Percentiles rank a stretch among this genome's conserved stretches.
Evolutionary conservation across 345 rosid species (phyloP).

Genomic region (Hibiscus syriacus): DNA sequence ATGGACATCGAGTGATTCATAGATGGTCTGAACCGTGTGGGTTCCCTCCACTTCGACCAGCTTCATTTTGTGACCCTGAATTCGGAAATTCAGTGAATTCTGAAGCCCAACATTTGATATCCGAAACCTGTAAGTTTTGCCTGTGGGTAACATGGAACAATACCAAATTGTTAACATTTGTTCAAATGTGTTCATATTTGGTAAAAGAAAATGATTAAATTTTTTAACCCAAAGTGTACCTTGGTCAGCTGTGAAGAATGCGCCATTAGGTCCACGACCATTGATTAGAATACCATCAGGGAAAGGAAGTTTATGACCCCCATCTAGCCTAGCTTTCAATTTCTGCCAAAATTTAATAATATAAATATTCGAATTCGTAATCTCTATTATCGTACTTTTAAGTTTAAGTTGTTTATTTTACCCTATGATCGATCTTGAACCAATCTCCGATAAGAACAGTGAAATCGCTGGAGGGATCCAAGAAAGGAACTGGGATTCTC

Average conservation of each 20-base stretch:
- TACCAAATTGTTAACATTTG: neutral
- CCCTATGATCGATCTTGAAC: constrained; percentile 64
- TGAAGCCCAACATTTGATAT: constrained; percentile 86
- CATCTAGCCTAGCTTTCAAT: constrained; percentile 46
- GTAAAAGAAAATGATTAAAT: neutral
- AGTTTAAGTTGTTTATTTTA: constrained; percentile 12
- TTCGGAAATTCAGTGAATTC: constrained; percentile 55
- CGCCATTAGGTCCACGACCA: constrained; percentile 52
- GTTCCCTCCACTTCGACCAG: constrained; percentile 93
- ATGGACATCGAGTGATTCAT: constrained; percentile 63
- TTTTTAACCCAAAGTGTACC: constrained; percentile 22
- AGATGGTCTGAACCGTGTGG: constrained; percentile 63
- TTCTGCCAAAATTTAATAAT: constrained; percentile 21
- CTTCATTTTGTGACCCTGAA: constrained; percentile 64
- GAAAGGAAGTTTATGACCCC: constrained; percentile 53
- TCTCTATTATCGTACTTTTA: no score
- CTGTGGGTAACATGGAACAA: constrained; percentile 15
- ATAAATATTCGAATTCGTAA: neutral
- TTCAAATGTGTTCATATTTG: neutral
- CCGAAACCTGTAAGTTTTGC: constrained; percentile 78
- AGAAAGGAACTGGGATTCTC: constrained; percentile 77
- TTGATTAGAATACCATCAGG: constrained; percentile 74
- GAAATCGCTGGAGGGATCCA: constrained; percentile 70
- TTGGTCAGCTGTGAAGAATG: constrained; percentile 54
- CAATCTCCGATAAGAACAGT: constrained; percentile 82